Conservation (phyloP, 495 filamentous ascomycete genomes). For the Hypoxylon lienhwacheense region DNA sequence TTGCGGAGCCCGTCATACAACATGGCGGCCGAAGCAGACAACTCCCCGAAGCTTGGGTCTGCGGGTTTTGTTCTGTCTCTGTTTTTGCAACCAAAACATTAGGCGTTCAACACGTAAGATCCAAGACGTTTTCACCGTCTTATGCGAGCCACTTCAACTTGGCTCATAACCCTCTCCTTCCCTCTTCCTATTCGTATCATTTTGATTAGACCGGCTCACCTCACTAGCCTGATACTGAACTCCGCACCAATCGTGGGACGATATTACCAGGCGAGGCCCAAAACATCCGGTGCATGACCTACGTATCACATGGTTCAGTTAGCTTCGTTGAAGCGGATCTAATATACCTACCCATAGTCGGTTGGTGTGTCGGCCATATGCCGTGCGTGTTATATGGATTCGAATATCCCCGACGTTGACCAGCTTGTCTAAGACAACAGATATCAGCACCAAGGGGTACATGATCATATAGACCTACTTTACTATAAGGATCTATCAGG, state of each 20-base stretch:
- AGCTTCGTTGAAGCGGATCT: slow-evolving; percentile 14
- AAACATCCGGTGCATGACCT: neutral
- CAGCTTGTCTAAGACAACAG: no score
- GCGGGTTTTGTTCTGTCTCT: slow-evolving; percentile 60
- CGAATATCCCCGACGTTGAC: no score
- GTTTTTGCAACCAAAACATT: slow-evolving; percentile 84
- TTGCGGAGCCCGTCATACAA: slow-evolving; percentile 50
- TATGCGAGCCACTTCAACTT: slow-evolving; percentile 70
- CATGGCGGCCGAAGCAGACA: slow-evolving; percentile 46
- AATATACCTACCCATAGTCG: slow-evolving; percentile 10
- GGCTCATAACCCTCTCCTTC: slow-evolving; percentile 50
- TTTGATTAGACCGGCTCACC: neutral
- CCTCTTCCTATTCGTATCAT: slow-evolving; percentile 34
- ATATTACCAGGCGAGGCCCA: slow-evolving; percentile 6
- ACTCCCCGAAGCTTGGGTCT: slow-evolving; percentile 50
- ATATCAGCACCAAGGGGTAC: no score
- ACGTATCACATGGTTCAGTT: neutral
- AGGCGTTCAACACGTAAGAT: slow-evolving; percentile 76
- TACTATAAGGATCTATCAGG: no score
- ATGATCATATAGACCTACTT: no score
- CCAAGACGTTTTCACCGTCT: slow-evolving; percentile 69
- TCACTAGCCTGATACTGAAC: neutral
- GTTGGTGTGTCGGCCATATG: slow-evolving; percentile 5
- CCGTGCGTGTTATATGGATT: slow-evolving; percentile 2
- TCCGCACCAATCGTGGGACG: neutral